Evolutionary conservation across 202 grass and related monocot genomes (phyloP), one percentile per base, ranked within the genome.

Genomic region (Musa balbisiana): DNA sequence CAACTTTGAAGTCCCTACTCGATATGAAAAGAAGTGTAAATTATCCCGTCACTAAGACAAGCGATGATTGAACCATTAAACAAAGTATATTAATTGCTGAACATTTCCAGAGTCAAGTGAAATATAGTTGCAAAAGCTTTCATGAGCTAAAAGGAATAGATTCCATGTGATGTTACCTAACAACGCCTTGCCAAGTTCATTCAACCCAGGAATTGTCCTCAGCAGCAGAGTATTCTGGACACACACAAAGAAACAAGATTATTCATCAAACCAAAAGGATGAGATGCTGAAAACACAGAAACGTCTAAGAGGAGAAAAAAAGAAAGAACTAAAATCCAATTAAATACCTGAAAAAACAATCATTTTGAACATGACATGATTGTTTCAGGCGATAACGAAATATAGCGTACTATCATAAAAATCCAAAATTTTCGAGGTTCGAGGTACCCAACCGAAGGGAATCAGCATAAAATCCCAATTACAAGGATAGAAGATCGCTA

Each of bases 101-200:
- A 13, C 11, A 15, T 16, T 33, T 22, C 16, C 26, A 69, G 66
- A 49, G 16, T 49, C 16, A 29, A 2, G 16, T 69, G 11, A 69
- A 25, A 8, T 16, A 49, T 43, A 59, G 19, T 15, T 59, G 19
- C 55, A 59, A 59, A 15, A 59, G 55, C 55, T 14, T 19, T 5
- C 58, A 62, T 21, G 20, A 8, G 6, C 16, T 19, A 21, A 62
- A 22, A 15, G 52, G 17, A 71, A 49, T 20, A 52, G 15, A 71
- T 51, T 71, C 49, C 16, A 71, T 20, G 20, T 26, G 5, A 10
- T 29, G 8, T 10, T 79, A 97, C 94, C 94, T 86, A 98, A 68
- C 74, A 98, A 89, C 76, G 90, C 82, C 72, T 91, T 98, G 52
- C 84, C 88, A 16, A 98, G 51, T 82, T 98, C 94, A 81, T 98